Base-by-base conservation (phyloP, 768 basidiomycete genomes). In the Tricholoma bakamatsutake region DNA sequence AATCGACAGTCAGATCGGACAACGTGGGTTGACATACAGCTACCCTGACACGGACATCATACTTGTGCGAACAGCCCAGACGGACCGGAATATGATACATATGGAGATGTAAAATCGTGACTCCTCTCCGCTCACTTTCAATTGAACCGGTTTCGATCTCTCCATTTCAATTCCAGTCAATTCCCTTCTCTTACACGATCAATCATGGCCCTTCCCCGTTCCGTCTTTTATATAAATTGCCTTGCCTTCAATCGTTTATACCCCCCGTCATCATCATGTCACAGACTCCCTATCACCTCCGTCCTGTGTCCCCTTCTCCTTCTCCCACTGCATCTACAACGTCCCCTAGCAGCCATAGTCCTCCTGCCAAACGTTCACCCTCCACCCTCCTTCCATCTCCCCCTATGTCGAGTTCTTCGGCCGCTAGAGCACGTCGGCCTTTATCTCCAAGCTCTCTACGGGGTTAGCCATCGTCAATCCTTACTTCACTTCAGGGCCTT, bases 361-460 rank as follows among this genome's bases (percentile, higher is more conserved):
- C 73, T 1, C 66, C 68, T 1, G 63, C 65, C 53, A 72, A 71
- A 62, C 61, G 59, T 35, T 60, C 60, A n/a, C 46, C 7, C 33
- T 56, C 58, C 37, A 42, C 52, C 61, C 55, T 64, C 42, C 64
- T 57, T 65, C 58, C 63, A 15, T 67, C 66, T n/a, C 67, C 74
- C 9, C 69, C 75, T 13, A 57, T 73, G 15, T 56, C 69, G 13
- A 58, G 62, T 27, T 52, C 64, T 56, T 33, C 67, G n/a, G 65
- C 68, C 52, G 50, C 59, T 39, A 73, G 70, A 45, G 62, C 71
- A 33, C 80, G 84, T 12, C 75, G 85, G 0, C 84, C 85, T 9
- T 71, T 87, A 50, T 84, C 85, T 24, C 85, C 86, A 4, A 80
- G 76, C 59, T 82, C 82, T 1, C 63, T 88, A 18, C 75, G 84